Conservation (phyloP, 495 filamentous ascomycete genomes). For the Talaromyces wortmannii region DNA sequence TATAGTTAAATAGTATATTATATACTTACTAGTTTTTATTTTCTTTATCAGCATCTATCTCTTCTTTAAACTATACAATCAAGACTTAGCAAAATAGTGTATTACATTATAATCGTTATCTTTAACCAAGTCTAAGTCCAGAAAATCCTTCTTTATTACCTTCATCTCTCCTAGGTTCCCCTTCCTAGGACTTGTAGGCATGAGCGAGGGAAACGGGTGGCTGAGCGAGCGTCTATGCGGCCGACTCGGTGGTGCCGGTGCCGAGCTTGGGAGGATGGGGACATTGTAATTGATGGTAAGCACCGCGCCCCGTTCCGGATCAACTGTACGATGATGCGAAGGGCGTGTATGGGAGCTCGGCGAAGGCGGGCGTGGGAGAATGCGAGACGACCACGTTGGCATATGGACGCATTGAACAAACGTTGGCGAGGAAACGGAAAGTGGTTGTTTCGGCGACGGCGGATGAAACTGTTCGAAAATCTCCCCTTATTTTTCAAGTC, state of each 20-base stretch:
- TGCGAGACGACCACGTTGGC: constrained; percentile 32
- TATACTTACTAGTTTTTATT: constrained; percentile 62
- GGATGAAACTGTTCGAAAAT: not conserved
- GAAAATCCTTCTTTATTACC: constrained; percentile 17
- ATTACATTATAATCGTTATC: constrained; percentile 26
- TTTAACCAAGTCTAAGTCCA: constrained; percentile 32
- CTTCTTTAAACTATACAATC: constrained; percentile 27
- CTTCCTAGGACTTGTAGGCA: constrained; percentile 49
- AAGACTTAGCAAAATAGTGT: constrained; percentile 15
- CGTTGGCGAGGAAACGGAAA: not conserved
- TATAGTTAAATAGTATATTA: constrained; percentile 74
- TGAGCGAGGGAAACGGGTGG: constrained; percentile 64
- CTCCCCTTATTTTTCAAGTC: too few relatives aligned
- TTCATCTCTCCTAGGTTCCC: too few relatives aligned
- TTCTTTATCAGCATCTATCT: constrained; percentile 24
- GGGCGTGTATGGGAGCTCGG: constrained; percentile 14
- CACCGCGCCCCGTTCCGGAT: constrained; percentile 2
- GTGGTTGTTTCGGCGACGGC: too few relatives aligned
- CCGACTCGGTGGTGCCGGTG: constrained; percentile 20
- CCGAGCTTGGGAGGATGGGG: constrained; percentile 14
- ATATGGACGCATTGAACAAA: constrained; percentile 32
- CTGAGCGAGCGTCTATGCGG: constrained; percentile 67
- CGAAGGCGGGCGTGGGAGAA: constrained; percentile 22
- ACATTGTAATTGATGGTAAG: constrained; percentile 21
- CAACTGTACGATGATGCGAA: constrained; percentile 6